These are phyloP conservation scores for Actinidia polygama DNA, from an alignment of 179 eudicot species.

Conservation along the genomic window DNA sequence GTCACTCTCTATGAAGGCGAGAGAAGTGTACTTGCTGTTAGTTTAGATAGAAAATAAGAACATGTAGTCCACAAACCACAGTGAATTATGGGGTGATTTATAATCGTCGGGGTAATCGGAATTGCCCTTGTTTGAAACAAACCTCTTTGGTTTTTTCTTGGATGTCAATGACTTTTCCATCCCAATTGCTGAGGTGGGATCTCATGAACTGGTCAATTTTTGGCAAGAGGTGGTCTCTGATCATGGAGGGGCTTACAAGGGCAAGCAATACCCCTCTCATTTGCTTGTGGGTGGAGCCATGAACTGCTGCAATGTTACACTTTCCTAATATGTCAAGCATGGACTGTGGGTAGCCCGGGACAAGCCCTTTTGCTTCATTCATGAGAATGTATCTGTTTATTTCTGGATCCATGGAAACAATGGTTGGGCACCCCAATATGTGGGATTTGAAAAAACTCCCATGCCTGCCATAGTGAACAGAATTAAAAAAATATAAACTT, in stretches of 20 bases:
- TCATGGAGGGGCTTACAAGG: conserved; percentile 78
- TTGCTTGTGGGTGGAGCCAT: conserved; percentile 89
- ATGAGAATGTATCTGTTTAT: conserved; percentile 75
- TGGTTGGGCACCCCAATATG: conserved; percentile 92
- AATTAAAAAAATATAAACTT: background rate
- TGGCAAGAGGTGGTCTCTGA: conserved; percentile 71
- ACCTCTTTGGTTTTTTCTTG: conserved; percentile 95
- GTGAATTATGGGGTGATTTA: too few relatives aligned
- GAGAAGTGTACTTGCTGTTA: too few relatives aligned
- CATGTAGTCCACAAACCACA: too few relatives aligned
- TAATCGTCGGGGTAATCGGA: too few relatives aligned
- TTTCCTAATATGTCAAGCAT: conserved; percentile 92
- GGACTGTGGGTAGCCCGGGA: conserved; percentile 96
- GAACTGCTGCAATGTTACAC: conserved; percentile 96
- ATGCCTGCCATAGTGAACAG: conserved; percentile 44
- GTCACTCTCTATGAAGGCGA: too few relatives aligned
- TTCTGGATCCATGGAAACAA: conserved; percentile 96
- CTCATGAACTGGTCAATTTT: conserved; percentile 85
- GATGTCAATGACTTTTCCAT: conserved; percentile 66
- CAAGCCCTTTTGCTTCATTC: conserved; percentile 87
- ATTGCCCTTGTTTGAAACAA: background rate
- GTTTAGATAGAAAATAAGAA: too few relatives aligned
- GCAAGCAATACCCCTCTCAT: conserved; percentile 93
- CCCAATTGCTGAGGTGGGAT: conserved; percentile 84
- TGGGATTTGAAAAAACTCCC: conserved; percentile 96